phyloP scores from a whole-genome alignment of 805 yeast species.

The Metschnikowia shivogae region DNA sequence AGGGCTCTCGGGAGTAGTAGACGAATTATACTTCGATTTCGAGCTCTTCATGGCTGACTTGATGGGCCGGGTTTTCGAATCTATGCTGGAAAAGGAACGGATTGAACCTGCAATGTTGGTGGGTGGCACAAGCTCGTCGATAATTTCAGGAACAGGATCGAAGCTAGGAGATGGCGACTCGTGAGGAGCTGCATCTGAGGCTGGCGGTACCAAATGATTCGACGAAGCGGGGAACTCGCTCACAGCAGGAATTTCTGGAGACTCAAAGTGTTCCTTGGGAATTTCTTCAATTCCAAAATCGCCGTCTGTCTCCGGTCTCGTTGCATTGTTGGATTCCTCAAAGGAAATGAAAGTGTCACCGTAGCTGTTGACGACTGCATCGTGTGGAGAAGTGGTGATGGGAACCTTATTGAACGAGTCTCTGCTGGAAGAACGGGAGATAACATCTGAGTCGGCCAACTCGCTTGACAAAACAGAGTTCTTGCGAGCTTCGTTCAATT shows the following conservation, averaged over 20 bases:
- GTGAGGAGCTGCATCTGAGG: neutral
- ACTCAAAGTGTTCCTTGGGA: constrained; percentile 19
- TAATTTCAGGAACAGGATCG: constrained; percentile 28
- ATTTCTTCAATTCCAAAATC: constrained; percentile 24
- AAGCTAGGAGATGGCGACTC: constrained; percentile 19
- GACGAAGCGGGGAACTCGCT: neutral
- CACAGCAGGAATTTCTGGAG: constrained; percentile 20
- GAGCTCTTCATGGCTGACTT: constrained; percentile 51
- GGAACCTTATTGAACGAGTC: constrained; percentile 1
- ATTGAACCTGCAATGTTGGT: constrained; percentile 27
- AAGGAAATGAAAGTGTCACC: constrained; percentile 9
- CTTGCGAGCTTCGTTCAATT: constrained; percentile 2
- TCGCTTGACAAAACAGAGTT: neutral
- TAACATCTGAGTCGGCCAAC: neutral
- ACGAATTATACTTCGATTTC: constrained; percentile 19
- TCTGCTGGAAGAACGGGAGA: constrained; percentile 3
- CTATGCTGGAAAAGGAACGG: constrained; percentile 25
- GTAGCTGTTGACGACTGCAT: constrained; percentile 7
- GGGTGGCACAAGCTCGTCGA: constrained; percentile 17
- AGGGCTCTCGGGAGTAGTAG: constrained; percentile 23
- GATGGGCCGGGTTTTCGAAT: constrained; percentile 23
- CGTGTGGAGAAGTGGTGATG: constrained; percentile 8
- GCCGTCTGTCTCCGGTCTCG: constrained; percentile 15
- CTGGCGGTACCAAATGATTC: neutral
- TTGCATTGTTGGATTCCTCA: constrained; percentile 3